These are phyloP conservation scores for Lactifluus rugatus DNA, from an alignment of 768 basidiomycete species.

Conservation along the genomic window DNA sequence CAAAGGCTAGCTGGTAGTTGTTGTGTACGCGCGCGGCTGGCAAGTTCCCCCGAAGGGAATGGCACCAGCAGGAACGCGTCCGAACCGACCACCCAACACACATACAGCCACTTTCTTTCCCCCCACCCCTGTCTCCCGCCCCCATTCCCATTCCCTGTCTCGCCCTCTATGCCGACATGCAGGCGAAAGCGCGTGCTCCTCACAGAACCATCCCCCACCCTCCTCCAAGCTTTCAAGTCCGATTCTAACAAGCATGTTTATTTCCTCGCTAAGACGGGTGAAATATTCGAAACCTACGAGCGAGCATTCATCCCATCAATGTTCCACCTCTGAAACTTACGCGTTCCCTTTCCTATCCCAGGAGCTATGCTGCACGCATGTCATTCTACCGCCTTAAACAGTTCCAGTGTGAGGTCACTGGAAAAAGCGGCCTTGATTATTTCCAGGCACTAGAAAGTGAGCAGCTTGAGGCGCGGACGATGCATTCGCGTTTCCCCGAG, in stretches of 20 bases:
- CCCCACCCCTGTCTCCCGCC: slow-evolving; percentile 19
- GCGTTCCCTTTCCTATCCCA: slow-evolving; percentile 22
- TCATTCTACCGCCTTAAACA: slow-evolving; percentile 90
- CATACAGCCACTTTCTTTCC: slow-evolving; percentile 18
- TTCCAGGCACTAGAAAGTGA: slow-evolving; percentile 92
- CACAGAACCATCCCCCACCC: slow-evolving; percentile 65
- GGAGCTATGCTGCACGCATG: slow-evolving; percentile 83
- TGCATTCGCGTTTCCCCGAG: slow-evolving; percentile 89
- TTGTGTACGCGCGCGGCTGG: background rate
- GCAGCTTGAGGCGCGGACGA: slow-evolving; percentile 74
- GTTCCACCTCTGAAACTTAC: slow-evolving; percentile 20
- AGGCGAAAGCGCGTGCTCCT: slow-evolving; percentile 85
- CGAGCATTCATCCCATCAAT: slow-evolving; percentile 37
- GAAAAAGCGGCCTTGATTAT: slow-evolving; percentile 88
- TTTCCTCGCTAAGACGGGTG: slow-evolving; percentile 89
- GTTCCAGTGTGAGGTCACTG: slow-evolving; percentile 96
- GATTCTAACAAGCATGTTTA: slow-evolving; percentile 72
- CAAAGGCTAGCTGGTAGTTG: too few species aligned
- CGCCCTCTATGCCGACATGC: slow-evolving; percentile 66
- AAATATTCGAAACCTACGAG: slow-evolving; percentile 97
- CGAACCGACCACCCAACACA: slow-evolving; percentile 15
- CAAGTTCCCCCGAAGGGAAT: background rate
- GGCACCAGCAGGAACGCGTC: slow-evolving; percentile 14
- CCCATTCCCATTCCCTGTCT: slow-evolving; percentile 13
- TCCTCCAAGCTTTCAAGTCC: slow-evolving; percentile 53